Percentiles rank a stretch among this genome's conserved stretches.
phyloP scores from a whole-genome alignment of 179 eudicot genomes.

The Silene coronaria region DNA sequence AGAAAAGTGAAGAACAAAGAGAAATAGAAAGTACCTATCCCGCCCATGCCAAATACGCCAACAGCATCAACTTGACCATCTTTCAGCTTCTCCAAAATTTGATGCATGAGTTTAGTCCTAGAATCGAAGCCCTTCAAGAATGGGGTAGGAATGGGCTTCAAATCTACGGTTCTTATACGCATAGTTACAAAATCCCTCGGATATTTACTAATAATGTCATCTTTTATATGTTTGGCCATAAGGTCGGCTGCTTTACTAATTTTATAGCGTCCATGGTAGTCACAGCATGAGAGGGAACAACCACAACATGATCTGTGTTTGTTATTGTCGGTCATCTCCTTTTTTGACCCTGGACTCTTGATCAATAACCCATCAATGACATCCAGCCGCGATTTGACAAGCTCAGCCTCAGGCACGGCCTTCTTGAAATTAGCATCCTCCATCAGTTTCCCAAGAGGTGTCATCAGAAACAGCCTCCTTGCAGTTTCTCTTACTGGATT shows the following conservation, averaged over 20 bases:
- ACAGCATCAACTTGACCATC: background rate
- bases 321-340: background rate
- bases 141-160: background rate
- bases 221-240: background rate
- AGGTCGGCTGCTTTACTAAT: slow-evolving; percentile 3
- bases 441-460: slow-evolving; percentile 10
- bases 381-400: slow-evolving; percentile 1
- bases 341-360: background rate
- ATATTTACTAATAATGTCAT: slow-evolving; percentile 1
- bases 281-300: background rate
- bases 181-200: background rate
- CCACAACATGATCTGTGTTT: background rate
- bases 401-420: slow-evolving; percentile 1
- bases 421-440: slow-evolving; percentile 11
- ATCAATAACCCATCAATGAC: slow-evolving; percentile 8
- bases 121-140: slow-evolving; percentile 5
- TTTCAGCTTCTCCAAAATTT: background rate
- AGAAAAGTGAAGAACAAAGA: background rate
- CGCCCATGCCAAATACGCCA: slow-evolving; percentile 10
- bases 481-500: background rate
- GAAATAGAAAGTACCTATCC: background rate
- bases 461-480: background rate
- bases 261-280: slow-evolving; percentile 3
- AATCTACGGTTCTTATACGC: background rate
- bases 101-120: background rate